phyloP scores from a whole-genome alignment of 2,329 filamentous ascomycete genomes.

The Sporothrix curviconia region DNA sequence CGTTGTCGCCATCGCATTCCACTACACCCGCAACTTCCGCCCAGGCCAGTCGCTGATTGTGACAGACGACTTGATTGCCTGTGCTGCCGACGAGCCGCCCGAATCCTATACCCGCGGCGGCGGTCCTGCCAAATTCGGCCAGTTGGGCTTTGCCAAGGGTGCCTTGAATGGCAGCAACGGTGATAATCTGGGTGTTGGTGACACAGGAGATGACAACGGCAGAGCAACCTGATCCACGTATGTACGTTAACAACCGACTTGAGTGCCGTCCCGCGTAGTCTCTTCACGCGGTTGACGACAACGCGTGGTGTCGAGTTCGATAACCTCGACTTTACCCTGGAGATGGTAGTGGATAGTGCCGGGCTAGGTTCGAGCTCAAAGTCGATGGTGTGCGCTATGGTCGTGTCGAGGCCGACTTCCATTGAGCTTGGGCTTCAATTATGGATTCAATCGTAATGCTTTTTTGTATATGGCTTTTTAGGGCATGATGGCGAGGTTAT shows the following conservation, averaged over 20 bases:
- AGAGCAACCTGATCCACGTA: slow-evolving; percentile 59
- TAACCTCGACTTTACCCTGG: slow-evolving; percentile 73
- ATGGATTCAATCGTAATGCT: background rate
- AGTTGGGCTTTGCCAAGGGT: background rate
- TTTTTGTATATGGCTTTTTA: background rate
- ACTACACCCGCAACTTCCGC: slow-evolving; percentile 80
- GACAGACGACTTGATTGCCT: slow-evolving; percentile 73
- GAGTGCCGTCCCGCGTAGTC: slow-evolving; percentile 62
- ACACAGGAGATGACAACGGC: slow-evolving; percentile 27
- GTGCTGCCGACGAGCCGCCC: slow-evolving; percentile 61
- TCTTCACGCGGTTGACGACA: slow-evolving; percentile 71
- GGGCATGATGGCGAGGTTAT: too few relatives aligned
- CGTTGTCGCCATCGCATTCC: slow-evolving; percentile 68
- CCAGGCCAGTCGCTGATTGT: slow-evolving; percentile 71
- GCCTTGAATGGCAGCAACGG: background rate
- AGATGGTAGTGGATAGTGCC: slow-evolving; percentile 76
- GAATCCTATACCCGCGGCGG: slow-evolving; percentile 44
- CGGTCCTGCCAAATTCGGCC: background rate
- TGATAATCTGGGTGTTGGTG: background rate
- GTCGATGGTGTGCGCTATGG: slow-evolving; percentile 74
- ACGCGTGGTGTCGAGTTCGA: slow-evolving; percentile 76
- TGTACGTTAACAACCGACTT: slow-evolving; percentile 78
- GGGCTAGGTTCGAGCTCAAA: slow-evolving; percentile 72
- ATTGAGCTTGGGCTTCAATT: slow-evolving; percentile 35
- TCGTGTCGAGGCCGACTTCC: slow-evolving; percentile 70